Conservation (phyloP, 257 asterid species). For the Sherardia arvensis region DNA sequence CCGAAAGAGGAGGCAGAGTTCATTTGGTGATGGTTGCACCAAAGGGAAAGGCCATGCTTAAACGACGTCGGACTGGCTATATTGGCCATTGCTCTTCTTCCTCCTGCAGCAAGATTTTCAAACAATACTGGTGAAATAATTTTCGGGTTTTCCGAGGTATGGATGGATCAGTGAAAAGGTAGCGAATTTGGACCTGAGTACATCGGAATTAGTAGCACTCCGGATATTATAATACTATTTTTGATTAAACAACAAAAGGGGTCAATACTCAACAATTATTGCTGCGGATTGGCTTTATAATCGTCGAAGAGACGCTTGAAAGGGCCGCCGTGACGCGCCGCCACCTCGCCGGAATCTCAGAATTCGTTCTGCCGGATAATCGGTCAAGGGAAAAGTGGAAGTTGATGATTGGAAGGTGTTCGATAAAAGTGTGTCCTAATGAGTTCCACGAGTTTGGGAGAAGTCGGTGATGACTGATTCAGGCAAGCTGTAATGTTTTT, state of each 20-base stretch:
- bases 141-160: not conserved
- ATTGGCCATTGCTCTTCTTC: conserved; percentile 33
- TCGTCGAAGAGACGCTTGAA: not conserved
- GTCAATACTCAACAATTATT: not conserved
- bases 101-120: conserved; percentile 11
- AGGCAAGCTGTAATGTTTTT: not conserved
- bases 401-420: not conserved
- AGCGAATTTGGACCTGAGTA: not conserved
- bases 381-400: not conserved
- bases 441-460: too few relatives aligned
- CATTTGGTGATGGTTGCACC: conserved; percentile 36
- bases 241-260: not conserved
- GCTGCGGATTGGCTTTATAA: conserved; percentile 2
- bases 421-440: not conserved
- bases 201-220: not conserved
- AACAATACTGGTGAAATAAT: not conserved
- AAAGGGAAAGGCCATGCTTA: conserved; percentile 57
- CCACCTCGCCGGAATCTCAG: not conserved
- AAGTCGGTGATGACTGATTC: not conserved
- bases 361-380: not conserved
- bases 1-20: conserved; percentile 30
- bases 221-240: not conserved
- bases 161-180: not conserved
- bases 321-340: not conserved
- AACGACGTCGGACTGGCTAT: conserved; percentile 42